Percentiles rank a stretch among this genome's conserved stretches.
These are phyloP conservation scores for Aotearoamyces nothofagi DNA, from an alignment of 2,329 filamentous ascomycete genomes.

Conservation along the genomic window DNA sequence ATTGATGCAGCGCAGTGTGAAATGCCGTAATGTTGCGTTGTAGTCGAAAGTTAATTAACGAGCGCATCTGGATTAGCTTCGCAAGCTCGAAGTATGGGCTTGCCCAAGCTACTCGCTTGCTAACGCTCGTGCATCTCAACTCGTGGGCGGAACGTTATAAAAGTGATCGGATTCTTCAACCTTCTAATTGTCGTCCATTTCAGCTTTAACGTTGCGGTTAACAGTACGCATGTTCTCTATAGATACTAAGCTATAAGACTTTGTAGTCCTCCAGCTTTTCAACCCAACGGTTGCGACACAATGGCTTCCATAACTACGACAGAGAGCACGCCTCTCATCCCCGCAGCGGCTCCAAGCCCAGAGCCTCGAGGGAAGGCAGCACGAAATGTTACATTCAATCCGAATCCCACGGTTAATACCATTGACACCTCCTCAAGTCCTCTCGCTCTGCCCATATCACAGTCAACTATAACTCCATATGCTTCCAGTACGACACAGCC, in stretches of 20 bases:
- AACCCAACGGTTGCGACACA: not conserved
- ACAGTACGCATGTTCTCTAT: too few relatives aligned
- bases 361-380: not conserved
- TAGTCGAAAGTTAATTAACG: too few relatives aligned
- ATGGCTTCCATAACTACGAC: slow-evolving; percentile 12
- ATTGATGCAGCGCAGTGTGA: too few relatives aligned
- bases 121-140: not conserved
- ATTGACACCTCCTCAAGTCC: slow-evolving; percentile 34
- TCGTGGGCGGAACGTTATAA: not conserved
- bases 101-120: slow-evolving; percentile 1
- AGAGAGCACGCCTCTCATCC: slow-evolving; percentile 12
- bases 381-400: slow-evolving; percentile 63
- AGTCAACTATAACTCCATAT: slow-evolving; percentile 20
- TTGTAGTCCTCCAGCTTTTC: too few relatives aligned
- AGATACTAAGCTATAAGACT: too few relatives aligned
- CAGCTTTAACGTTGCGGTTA: too few relatives aligned
- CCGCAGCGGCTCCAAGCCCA: slow-evolving; percentile 4
- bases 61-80: too few relatives aligned
- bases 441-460: slow-evolving; percentile 21
- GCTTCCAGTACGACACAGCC: slow-evolving; percentile 27
- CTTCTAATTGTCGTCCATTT: too few relatives aligned
- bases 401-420: slow-evolving; percentile 47
- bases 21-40: too few relatives aligned
- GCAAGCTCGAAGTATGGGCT: too few relatives aligned
- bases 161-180: not conserved